phyloP scores from a whole-genome alignment of 345 rosid species.

The Odontarrhena argentea region DNA sequence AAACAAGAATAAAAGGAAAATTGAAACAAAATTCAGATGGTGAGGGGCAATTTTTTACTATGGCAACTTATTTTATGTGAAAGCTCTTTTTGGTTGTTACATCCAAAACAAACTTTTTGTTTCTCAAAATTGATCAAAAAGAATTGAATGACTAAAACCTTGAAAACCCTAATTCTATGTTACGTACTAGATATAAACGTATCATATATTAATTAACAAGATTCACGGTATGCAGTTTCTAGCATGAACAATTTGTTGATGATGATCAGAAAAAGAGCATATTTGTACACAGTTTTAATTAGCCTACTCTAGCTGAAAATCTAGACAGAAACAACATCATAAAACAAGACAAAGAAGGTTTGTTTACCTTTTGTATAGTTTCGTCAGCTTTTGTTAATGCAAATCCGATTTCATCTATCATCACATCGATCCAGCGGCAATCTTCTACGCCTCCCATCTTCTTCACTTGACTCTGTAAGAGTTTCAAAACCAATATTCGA shows the following conservation, averaged over 20 bases:
- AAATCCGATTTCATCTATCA: conserved; percentile 22
- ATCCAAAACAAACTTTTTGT: too few relatives aligned
- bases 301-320: background rate
- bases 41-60: background rate
- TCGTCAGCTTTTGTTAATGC: conserved; percentile 30
- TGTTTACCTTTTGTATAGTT: conserved; percentile 30
- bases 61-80: background rate
- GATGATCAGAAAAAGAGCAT: background rate
- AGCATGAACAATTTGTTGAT: background rate
- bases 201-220: background rate
- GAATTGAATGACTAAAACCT: too few relatives aligned
- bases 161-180: background rate
- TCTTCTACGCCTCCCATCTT: conserved; percentile 23
- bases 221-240: background rate
- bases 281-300: background rate
- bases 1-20: background rate
- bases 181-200: background rate
- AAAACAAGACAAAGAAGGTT: conserved; percentile 10
- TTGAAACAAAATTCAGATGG: background rate
- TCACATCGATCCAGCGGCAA: conserved; percentile 19
- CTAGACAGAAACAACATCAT: conserved; percentile 14
- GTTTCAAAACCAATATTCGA: background rate
- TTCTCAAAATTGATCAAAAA: too few relatives aligned
- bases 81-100: too few relatives aligned
- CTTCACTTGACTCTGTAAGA: conserved; percentile 9